Conservation (phyloP, 306 rosid genomes). For the Begonia loranthoides region DNA sequence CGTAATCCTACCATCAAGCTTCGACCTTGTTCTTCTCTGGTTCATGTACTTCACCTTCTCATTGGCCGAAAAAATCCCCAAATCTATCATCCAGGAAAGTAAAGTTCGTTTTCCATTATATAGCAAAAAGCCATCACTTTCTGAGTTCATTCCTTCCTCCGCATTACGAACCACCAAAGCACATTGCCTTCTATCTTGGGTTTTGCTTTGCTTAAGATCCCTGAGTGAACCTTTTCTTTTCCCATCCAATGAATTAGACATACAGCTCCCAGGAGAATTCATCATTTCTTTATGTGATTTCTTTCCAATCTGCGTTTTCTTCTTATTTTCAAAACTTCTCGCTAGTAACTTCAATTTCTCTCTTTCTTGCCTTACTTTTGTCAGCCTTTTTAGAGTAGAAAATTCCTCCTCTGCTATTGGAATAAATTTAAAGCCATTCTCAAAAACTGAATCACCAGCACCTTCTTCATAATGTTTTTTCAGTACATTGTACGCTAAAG, state of each 20-base stretch:
- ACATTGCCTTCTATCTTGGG: constrained; percentile 39
- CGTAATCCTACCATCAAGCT: constrained; percentile 52
- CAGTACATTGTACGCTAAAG: constrained; percentile 72
- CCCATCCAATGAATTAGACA: no score
- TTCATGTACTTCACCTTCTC: constrained; percentile 53
- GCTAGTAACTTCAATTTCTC: constrained; percentile 6
- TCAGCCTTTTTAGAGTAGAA: constrained; percentile 34
- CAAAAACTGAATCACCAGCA: constrained; percentile 30
- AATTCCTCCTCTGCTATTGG: constrained; percentile 64
- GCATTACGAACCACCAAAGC: constrained; percentile 61
- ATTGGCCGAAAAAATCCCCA: constrained; percentile 51
- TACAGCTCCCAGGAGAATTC: no score
- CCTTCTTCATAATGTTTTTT: constrained; percentile 50
- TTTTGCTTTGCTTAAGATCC: constrained; percentile 35
- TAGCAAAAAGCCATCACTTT: constrained; percentile 56
- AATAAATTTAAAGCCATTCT: constrained; percentile 52
- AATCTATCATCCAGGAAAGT: constrained; percentile 83
- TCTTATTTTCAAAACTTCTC: not conserved
- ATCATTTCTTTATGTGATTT: constrained; percentile 8
- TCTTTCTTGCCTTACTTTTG: constrained; percentile 17
- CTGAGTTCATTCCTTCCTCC: constrained; percentile 44
- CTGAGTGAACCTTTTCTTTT: constrained; percentile 9
- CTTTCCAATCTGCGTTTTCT: constrained; percentile 15
- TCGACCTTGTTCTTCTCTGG: constrained; percentile 19
- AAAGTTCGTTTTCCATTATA: constrained; percentile 76